Percentiles rank a stretch among this genome's conserved stretches.
Conservation (phyloP, 345 rosid genomes). For the Euphorbia peplus region DNA sequence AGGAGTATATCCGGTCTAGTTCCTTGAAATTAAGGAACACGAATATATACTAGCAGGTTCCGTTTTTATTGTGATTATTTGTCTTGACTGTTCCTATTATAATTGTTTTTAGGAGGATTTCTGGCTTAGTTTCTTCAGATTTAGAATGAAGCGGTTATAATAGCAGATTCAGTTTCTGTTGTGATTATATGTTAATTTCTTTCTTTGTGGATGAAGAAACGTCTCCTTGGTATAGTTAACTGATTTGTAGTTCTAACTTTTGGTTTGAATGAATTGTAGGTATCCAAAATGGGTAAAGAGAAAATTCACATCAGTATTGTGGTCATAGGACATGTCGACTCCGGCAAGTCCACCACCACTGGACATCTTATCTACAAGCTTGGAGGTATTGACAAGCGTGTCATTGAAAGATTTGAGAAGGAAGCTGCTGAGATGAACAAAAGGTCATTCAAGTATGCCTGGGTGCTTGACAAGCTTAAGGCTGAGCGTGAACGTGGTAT, state of each 20-base stretch:
- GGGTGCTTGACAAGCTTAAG: conserved; percentile 84
- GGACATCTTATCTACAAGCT: conserved; percentile 82
- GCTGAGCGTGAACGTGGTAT: conserved; percentile 84
- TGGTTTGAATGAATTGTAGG: neutral
- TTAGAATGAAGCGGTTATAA: too few species aligned
- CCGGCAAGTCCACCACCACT: conserved; percentile 78
- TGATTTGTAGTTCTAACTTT: neutral
- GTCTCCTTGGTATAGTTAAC: too few species aligned
- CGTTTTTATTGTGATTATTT: neutral
- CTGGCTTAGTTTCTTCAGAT: too few species aligned
- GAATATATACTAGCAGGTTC: neutral
- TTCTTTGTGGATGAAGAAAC: too few species aligned
- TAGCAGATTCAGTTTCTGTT: too few species aligned
- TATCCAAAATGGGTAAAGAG: conserved; percentile 59
- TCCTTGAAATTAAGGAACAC: too few species aligned
- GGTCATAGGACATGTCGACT: conserved; percentile 85
- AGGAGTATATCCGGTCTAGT: neutral
- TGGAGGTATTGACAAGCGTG: conserved; percentile 87
- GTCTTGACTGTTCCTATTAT: neutral
- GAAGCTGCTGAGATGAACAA: conserved; percentile 94
- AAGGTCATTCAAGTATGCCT: conserved; percentile 83
- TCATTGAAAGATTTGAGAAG: conserved; percentile 77
- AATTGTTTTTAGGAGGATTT: too few species aligned
- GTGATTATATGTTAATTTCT: too few species aligned
- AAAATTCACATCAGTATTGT: conserved; percentile 78